Evolutionary conservation across 352 stramenopile genomes (phyloP).

Genomic region (Globisporangium radiosum): DNA sequence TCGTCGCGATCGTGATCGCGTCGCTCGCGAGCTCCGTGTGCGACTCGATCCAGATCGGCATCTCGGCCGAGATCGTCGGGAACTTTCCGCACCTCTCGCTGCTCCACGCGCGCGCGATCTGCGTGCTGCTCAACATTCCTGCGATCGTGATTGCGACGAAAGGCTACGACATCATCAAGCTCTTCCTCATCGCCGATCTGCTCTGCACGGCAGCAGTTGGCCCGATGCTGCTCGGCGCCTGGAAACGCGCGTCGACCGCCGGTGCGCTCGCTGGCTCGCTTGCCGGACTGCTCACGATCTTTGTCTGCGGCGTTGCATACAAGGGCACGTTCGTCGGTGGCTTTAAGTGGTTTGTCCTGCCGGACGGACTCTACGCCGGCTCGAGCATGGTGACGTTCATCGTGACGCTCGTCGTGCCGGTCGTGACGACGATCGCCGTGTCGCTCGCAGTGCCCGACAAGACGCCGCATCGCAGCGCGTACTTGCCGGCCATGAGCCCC

Average conservation of each 20-base stretch:
- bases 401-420: conserved; percentile 55
- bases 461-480: conserved; percentile 18
- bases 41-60: conserved; percentile 73
- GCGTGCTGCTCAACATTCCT: conserved; percentile 60
- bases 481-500: conserved; percentile 21
- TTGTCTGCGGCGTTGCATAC: conserved; percentile 48
- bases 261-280: conserved; percentile 45
- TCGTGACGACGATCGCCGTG: conserved; percentile 40
- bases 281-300: conserved; percentile 63
- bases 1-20: conserved; percentile 63
- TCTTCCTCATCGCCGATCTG: conserved; percentile 74
- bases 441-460: conserved; percentile 36
- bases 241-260: conserved; percentile 33
- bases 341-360: conserved; percentile 73
- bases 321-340: conserved; percentile 63
- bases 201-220: conserved; percentile 67
- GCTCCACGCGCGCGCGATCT: conserved; percentile 46
- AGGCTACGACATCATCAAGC: conserved; percentile 57
- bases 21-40: conserved; percentile 55
- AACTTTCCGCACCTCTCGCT: conserved; percentile 62
- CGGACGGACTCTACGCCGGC: conserved; percentile 64
- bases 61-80: conserved; percentile 61
- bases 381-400: conserved; percentile 84
- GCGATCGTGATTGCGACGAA: conserved; percentile 63
- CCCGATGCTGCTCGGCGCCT: conserved; percentile 60